A percentile compares a stretch with the other conserved stretches of the same genome.
phyloP scores from a whole-genome alignment of 306 rosid genomes.

The Quercus agrifolia region DNA sequence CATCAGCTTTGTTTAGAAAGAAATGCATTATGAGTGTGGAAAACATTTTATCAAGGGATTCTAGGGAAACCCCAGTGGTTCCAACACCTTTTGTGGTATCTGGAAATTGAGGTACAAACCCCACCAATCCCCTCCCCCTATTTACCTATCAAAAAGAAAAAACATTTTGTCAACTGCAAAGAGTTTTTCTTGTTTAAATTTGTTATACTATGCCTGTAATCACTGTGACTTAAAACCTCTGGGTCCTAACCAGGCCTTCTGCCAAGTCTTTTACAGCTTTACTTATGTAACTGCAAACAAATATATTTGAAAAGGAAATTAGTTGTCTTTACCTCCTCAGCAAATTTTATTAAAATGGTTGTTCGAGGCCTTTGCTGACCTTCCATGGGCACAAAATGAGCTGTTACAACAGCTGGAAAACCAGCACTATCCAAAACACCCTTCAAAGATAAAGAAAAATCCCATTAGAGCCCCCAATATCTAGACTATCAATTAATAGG shows the following conservation, averaged over 20 bases:
- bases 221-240: not conserved
- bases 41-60: too few relatives aligned
- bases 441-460: constrained; percentile 41
- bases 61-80: too few relatives aligned
- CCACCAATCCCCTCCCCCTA: too few relatives aligned
- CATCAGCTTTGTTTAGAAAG: not conserved
- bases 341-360: constrained; percentile 90
- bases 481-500: constrained; percentile 7
- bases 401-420: constrained; percentile 98
- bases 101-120: too few relatives aligned
- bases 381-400: constrained; percentile 98
- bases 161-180: not conserved
- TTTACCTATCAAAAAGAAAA: not conserved
- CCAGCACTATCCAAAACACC: constrained; percentile 93
- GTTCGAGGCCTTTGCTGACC: constrained; percentile 97
- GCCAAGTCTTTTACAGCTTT: not conserved
- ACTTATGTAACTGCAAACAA: not conserved
- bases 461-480: constrained; percentile 22
- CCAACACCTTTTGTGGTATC: too few relatives aligned
- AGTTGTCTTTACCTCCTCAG: constrained; percentile 69
- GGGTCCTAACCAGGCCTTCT: not conserved
- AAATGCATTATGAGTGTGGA: not conserved
- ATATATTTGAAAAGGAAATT: not conserved
- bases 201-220: too few relatives aligned
- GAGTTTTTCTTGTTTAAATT: not conserved